These are phyloP conservation scores for Cladophialophora exuberans DNA, from an alignment of 2,329 filamentous ascomycete genomes.

Conservation along the genomic window DNA sequence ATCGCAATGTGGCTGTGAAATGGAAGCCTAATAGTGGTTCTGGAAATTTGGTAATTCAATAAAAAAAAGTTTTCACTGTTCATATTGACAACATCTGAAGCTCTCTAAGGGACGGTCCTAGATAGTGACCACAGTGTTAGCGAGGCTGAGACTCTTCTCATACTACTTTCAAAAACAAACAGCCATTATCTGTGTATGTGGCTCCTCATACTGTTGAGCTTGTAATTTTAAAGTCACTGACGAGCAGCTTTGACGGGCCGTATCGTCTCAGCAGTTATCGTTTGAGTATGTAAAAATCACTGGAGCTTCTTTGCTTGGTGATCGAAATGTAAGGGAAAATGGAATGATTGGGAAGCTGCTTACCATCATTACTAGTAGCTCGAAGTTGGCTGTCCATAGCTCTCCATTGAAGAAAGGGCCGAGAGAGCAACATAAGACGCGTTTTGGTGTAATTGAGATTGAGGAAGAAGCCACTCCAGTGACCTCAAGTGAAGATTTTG, in stretches of 20 bases:
- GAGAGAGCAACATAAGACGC: too few species aligned
- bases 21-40: constrained; percentile 4
- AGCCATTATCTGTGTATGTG: neutral
- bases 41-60: constrained; percentile 12
- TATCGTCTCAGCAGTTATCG: constrained; percentile 30
- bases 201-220: constrained; percentile 33
- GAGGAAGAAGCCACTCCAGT: too few species aligned
- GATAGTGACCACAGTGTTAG: too few species aligned
- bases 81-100: neutral
- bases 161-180: neutral
- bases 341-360: neutral
- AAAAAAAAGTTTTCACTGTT: neutral
- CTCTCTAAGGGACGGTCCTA: neutral
- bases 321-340: neutral
- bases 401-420: neutral
- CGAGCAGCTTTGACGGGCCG: constrained; percentile 28
- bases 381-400: too few species aligned
- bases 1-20: neutral
- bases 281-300: constrained; percentile 29
- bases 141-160: neutral
- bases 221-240: constrained; percentile 32
- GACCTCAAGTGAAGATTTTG: neutral
- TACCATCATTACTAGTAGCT: too few species aligned
- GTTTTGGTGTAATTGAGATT: too few species aligned
- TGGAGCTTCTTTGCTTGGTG: constrained; percentile 9